Base-by-base conservation (phyloP, 176 grass and related monocot species). In the sorghum (Sorghum bicolor) region DNA sequence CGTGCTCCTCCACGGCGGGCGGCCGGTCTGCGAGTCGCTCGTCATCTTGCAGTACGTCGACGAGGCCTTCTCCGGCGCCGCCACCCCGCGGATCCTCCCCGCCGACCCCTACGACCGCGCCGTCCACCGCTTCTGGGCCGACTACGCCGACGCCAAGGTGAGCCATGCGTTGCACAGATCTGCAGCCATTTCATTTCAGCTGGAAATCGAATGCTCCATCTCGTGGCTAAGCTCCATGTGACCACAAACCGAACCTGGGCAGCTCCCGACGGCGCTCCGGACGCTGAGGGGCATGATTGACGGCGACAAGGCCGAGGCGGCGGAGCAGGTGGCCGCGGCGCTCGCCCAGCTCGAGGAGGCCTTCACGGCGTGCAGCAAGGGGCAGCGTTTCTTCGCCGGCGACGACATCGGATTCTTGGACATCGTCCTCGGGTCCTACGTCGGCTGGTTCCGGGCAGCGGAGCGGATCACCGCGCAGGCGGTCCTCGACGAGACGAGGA, bases 41-140 rank as follows among this genome's bases (percentile, higher is more conserved):
- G 31, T 81, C 36, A 61, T 83, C 82, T 1, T 89, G 45, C 68
- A 89, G 62, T 85, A 89, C 70, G n/a, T 85, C 39, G 87, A 89
- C 32, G 82, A 89, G 77, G 30, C 67, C 44, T 89, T 79, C 60
- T 9, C 60, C 26, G 5, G 2, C 60, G 38, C 43, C 29, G 28
- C 61, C 29, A 32, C 67, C 14, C 10, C 10, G 15, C 34, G 67
- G 41, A 73, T 89, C 41, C 67, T 84, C 64, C 82, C 87, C 8
- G 34, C 25, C 22, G 82, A 89, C 83, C 82, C 87, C 8, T 80
- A 85, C 66, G 75, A 89, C 31, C 76, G 60, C 17, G 76, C 82
- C 39, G 52, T 40, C 39, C 66, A 77, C 55, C 82, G 82, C 16
- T 89, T 89, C 43, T 89, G 82, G 87, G 50, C 81, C 3, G 41